phyloP scores from a whole-genome alignment of 768 basidiomycete genomes.

The Crepidotus variabilis region DNA sequence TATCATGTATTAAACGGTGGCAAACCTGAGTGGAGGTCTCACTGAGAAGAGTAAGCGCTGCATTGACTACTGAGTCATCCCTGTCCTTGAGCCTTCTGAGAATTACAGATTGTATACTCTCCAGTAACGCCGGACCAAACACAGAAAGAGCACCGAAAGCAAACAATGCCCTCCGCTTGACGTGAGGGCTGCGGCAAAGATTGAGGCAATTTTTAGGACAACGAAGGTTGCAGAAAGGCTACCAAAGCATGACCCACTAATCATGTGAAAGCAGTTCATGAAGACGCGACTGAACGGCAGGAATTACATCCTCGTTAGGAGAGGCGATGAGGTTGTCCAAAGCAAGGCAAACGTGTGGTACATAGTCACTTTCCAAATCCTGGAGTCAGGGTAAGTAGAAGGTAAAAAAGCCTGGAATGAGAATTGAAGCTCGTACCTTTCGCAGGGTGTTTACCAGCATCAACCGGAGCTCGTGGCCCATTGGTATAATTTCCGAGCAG shows the following conservation, averaged over 20 bases:
- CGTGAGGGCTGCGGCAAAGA: slow-evolving; percentile 38
- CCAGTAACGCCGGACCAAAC: slow-evolving; percentile 42
- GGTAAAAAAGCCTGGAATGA: not conserved
- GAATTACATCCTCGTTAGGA: slow-evolving; percentile 65
- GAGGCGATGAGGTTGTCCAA: slow-evolving; percentile 63
- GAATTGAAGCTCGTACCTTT: slow-evolving; percentile 46
- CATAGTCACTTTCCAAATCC: slow-evolving; percentile 65
- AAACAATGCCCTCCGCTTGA: slow-evolving; percentile 60
- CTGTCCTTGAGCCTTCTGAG: slow-evolving; percentile 40
- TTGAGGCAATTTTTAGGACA: slow-evolving; percentile 11
- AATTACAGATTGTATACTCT: slow-evolving; percentile 34
- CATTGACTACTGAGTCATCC: slow-evolving; percentile 38
- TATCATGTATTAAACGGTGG: not conserved
- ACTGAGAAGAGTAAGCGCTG: slow-evolving; percentile 37
- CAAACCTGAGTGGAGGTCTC: not conserved
- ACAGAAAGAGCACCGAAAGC: slow-evolving; percentile 52
- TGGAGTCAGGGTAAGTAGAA: slow-evolving; percentile 20
- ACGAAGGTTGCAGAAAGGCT: slow-evolving; percentile 5
- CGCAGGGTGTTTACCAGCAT: slow-evolving; percentile 87
- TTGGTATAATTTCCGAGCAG: slow-evolving; percentile 69
- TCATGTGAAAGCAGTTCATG: slow-evolving; percentile 65
- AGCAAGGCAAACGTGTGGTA: slow-evolving; percentile 64
- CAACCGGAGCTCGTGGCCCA: slow-evolving; percentile 64
- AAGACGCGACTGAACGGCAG: slow-evolving; percentile 68
- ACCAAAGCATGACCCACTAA: slow-evolving; percentile 58